Percentiles rank a stretch among this genome's conserved stretches.
Conservation (phyloP, 306 rosid species). For the Prosopis cineraria region DNA sequence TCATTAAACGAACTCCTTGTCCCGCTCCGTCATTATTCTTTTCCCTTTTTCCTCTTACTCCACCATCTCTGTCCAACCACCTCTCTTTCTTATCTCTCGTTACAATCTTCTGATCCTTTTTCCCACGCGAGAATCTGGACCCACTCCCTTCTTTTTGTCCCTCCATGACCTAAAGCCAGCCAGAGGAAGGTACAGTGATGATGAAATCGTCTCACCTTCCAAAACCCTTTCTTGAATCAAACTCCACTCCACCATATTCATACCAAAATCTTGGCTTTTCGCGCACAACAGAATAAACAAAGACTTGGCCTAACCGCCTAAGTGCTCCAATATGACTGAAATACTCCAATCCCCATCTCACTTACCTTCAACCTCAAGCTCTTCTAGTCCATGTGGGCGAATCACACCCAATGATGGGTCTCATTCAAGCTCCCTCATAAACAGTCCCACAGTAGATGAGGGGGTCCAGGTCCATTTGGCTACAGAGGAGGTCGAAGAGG, state of each 20-base stretch:
- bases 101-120: slow-evolving; percentile 6
- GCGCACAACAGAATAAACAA: slow-evolving; percentile 20
- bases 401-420: slow-evolving; percentile 53
- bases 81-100: slow-evolving; percentile 28
- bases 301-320: slow-evolving; percentile 33
- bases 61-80: slow-evolving; percentile 37
- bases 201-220: slow-evolving; percentile 63
- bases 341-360: slow-evolving; percentile 72
- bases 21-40: slow-evolving; percentile 6
- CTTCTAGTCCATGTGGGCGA: slow-evolving; percentile 49
- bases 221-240: slow-evolving; percentile 72
- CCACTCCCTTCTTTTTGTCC: slow-evolving; percentile 4
- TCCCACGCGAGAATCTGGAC: slow-evolving; percentile 28
- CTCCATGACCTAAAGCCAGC: slow-evolving; percentile 41
- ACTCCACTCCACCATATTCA: slow-evolving; percentile 57
- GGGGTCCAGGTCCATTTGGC: slow-evolving; percentile 42
- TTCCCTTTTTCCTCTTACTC: slow-evolving; percentile 20
- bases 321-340: slow-evolving; percentile 54
- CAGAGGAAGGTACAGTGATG: slow-evolving; percentile 44
- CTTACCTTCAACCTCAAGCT: slow-evolving; percentile 75
- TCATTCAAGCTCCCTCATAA: slow-evolving; percentile 49
- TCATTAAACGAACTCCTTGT: not conserved
- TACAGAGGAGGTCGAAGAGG: slow-evolving; percentile 36
- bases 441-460: slow-evolving; percentile 45
- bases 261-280: slow-evolving; percentile 44